Evolutionary conservation across 2,329 filamentous ascomycete genomes (phyloP).

Genomic region (Ophiostoma himal-ulmi): DNA sequence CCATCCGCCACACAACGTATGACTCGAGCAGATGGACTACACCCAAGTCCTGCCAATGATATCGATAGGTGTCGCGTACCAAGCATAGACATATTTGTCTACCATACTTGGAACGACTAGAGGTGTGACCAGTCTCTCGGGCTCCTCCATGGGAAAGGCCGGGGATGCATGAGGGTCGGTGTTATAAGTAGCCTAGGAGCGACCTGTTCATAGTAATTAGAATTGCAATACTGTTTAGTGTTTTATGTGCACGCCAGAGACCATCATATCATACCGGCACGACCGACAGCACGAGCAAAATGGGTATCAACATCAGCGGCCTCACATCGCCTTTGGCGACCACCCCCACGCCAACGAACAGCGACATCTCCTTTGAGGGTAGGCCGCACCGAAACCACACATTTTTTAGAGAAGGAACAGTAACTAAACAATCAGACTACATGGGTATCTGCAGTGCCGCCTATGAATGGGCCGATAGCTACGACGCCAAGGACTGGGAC

Average conservation of each 20-base stretch:
- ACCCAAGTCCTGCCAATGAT: background rate
- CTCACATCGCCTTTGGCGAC: slow-evolving; percentile 10
- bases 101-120: background rate
- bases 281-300: slow-evolving; percentile 3
- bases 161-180: background rate
- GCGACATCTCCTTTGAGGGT: slow-evolving; percentile 26
- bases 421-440: slow-evolving; percentile 38
- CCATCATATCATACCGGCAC: background rate
- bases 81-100: background rate
- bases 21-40: background rate
- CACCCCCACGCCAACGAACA: background rate
- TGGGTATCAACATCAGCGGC: slow-evolving; percentile 23
- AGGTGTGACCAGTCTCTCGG: slow-evolving; percentile 21
- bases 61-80: background rate
- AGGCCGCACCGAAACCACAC: background rate
- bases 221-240: background rate
- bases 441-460: slow-evolving; percentile 44
- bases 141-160: slow-evolving; percentile 20
- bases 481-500: slow-evolving; percentile 61
- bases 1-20: background rate
- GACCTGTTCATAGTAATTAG: background rate
- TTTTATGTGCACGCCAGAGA: background rate
- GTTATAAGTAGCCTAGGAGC: background rate
- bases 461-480: slow-evolving; percentile 61
- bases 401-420: background rate